Base-by-base conservation (phyloP, 2,329 filamentous ascomycete genomes). In the Graphium sp. region DNA sequence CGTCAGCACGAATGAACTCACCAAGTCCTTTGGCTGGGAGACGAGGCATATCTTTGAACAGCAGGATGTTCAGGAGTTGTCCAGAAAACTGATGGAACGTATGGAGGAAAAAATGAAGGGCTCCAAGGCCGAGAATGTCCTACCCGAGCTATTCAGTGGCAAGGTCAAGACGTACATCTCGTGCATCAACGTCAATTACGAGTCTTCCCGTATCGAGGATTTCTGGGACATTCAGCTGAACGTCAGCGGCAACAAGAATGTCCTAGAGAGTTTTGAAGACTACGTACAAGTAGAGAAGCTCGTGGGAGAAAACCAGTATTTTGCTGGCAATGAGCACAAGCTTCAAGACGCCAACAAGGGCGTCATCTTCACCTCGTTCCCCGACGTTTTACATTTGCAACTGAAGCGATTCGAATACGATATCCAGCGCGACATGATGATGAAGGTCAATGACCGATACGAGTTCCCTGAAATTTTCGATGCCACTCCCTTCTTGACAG, bases 211-310 rank as follows among this genome's bases (percentile, higher is more conserved):
- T 35, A 72, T 89, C 39, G 89, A 98, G 51, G 91, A 98, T 42
- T 98, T 94, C 50, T 98, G 89, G 89, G 89, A 98, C 48, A 82
- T 98, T 34, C 89, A 98, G 49, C 69, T 98, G 40, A 98, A 95
- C 40, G 91, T 98, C 28, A 79, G 80, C 37, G 85, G 84, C 18
- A 94, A 93, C 62, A 84, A 82, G 55, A 87, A 80, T 35, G 60
- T 98, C 18, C 77, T 92, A 37, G 84, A 91, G 43, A 95, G 87
- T 46, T 95, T 98, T 60, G 75, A 75, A 46, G 85, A 95, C 51
- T 98, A 98, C 48, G 77, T 98, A 40, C 77, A 92, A 44, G 87
- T 94, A 20, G 89, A 98, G 53, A 92, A 85, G 19, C 76, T 98
- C 52, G 85, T 95, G 39, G 89, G 89, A 22, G 91, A 98, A 49